phyloP scores from a whole-genome alignment of 345 rosid species.

The Dovyalis caffra region DNA sequence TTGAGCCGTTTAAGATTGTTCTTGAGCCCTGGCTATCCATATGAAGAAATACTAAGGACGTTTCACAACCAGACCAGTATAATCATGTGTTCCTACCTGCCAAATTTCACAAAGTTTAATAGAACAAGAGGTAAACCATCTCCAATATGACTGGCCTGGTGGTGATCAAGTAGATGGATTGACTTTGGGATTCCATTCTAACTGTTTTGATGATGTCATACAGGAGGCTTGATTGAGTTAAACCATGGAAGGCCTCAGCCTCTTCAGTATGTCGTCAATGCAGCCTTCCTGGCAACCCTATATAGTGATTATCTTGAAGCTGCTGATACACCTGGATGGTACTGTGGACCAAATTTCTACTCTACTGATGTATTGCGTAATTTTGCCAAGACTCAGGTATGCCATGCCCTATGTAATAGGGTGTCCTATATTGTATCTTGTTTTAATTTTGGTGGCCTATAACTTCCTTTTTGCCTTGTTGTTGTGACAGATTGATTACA shows the following conservation, averaged over 20 bases:
- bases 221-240: slow-evolving; percentile 84
- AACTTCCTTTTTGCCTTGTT: slow-evolving; percentile 5
- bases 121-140: slow-evolving; percentile 58
- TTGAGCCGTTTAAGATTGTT: slow-evolving; percentile 81
- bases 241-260: slow-evolving; percentile 98
- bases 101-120: slow-evolving; percentile 62
- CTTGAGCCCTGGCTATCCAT: slow-evolving; percentile 90
- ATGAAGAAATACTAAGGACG: slow-evolving; percentile 79
- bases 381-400: slow-evolving; percentile 85
- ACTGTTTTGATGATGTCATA: slow-evolving; percentile 9
- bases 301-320: slow-evolving; percentile 93
- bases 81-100: slow-evolving; percentile 77
- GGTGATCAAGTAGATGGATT: not conserved
- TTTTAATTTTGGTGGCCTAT: not conserved
- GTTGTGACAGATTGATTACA: slow-evolving; percentile 71
- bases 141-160: not conserved
- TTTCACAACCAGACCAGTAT: slow-evolving; percentile 90
- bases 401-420: not conserved
- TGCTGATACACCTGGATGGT: slow-evolving; percentile 97
- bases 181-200: slow-evolving; percentile 16
- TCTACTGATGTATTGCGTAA: slow-evolving; percentile 64
- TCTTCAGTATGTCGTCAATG: slow-evolving; percentile 84
- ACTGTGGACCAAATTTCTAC: slow-evolving; percentile 89
- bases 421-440: slow-evolving; percentile 8
- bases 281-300: slow-evolving; percentile 81